These are phyloP conservation scores for Puccinia triticina DNA, from an alignment of 1,284 basidiomycete species.

Conservation along the genomic window DNA sequence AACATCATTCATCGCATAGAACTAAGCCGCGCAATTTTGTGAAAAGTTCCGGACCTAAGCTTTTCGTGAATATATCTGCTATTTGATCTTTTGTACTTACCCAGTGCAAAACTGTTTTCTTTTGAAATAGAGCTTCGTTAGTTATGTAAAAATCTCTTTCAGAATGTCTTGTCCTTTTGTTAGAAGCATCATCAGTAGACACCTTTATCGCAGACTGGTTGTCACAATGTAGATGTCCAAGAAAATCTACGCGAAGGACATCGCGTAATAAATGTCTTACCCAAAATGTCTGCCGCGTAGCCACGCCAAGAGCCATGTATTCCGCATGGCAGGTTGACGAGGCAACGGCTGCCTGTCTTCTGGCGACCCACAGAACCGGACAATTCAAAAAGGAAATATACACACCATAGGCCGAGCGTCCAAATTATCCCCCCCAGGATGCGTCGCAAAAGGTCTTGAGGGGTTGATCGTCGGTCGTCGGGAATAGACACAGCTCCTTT, in stretches of 20 bases:
- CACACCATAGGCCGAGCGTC: too few species aligned
- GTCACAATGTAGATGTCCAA: background rate
- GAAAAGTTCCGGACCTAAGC: background rate
- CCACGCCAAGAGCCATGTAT: too few species aligned
- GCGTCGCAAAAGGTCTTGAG: too few species aligned
- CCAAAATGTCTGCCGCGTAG: background rate
- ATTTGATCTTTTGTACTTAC: background rate
- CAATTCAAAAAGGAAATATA: too few species aligned
- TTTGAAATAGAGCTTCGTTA: background rate
- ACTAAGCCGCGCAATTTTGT: too few species aligned
- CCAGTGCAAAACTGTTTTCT: background rate
- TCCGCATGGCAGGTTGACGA: too few species aligned
- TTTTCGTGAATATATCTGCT: constrained; percentile 14
- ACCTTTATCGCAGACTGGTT: constrained; percentile 15
- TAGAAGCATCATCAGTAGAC: background rate
- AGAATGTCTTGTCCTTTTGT: background rate
- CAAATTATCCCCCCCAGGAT: too few species aligned
- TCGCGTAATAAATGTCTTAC: background rate
- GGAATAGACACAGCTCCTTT: background rate
- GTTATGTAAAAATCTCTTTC: background rate
- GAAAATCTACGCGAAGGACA: background rate
- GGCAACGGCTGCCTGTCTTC: too few species aligned
- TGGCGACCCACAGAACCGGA: too few species aligned
- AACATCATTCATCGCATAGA: too few species aligned
- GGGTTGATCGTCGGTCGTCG: background rate